phyloP scores from a whole-genome alignment of 208 protist species.

The Leptomonas pyrrhocoris region DNA sequence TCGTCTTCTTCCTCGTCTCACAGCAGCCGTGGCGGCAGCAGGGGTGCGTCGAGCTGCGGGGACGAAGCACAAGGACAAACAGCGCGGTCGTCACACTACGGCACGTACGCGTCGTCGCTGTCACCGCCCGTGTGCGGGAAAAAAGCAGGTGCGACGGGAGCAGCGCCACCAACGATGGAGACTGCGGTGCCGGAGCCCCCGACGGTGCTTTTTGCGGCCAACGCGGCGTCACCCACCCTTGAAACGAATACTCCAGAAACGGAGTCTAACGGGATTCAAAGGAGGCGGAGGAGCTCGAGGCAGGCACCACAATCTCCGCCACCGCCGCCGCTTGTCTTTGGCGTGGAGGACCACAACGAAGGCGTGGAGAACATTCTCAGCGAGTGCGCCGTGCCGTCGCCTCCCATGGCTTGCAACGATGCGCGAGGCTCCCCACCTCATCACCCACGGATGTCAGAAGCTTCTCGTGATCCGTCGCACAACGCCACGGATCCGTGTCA shows the following conservation, averaged over 20 bases:
- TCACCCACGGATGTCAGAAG: no score
- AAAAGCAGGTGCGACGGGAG: neutral
- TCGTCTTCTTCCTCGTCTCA: neutral
- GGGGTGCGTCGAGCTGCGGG: neutral
- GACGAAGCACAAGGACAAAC: neutral
- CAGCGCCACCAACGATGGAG: neutral
- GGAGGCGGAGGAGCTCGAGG: no score
- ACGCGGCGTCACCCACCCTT: neutral
- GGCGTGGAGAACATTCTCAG: no score
- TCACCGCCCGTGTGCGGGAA: neutral
- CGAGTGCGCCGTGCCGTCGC: no score
- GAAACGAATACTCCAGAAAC: neutral
- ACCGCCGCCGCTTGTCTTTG: conserved; percentile 15
- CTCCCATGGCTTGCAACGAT: no score
- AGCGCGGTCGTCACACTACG: neutral
- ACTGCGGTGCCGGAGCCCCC: conserved; percentile 16
- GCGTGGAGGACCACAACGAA: neutral
- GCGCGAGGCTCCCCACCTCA: no score
- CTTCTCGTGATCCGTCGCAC: no score
- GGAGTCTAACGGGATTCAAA: no score
- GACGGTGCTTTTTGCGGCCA: conserved; percentile 12
- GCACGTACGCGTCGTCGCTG: neutral
- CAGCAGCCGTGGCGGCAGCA: no score
- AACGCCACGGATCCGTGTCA: no score
- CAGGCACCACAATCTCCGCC: neutral